Conservation (phyloP, 176 grass and related monocot genomes). For the Oryza punctata region DNA sequence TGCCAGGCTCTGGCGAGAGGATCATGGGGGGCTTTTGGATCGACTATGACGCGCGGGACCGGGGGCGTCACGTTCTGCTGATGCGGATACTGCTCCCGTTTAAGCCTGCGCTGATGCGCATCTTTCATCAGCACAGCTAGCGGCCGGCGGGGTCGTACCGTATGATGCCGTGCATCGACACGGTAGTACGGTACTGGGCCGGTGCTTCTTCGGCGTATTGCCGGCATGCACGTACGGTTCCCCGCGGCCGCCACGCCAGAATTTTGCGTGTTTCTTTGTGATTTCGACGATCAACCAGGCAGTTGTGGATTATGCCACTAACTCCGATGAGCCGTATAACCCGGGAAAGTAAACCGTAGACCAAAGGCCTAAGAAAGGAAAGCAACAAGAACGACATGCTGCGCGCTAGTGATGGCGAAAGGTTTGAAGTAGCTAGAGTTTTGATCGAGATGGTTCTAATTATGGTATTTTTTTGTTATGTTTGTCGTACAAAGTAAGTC, state of each 20-base stretch:
- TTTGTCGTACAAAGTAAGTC: neutral
- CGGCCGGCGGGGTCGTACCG: neutral
- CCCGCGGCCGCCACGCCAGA: neutral
- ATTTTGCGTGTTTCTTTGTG: neutral
- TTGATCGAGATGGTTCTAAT: no score
- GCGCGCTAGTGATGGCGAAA: no score
- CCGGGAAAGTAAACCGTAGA: neutral
- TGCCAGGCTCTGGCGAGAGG: neutral
- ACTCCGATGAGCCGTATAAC: neutral
- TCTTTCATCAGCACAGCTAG: neutral
- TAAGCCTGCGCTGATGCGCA: neutral
- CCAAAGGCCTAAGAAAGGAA: neutral
- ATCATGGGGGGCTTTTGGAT: slow-evolving; percentile 14
- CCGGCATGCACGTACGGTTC: neutral
- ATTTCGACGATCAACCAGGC: neutral
- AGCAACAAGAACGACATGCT: no score
- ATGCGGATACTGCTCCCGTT: neutral
- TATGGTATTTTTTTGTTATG: no score
- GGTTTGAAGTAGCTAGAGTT: no score
- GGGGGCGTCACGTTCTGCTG: neutral
- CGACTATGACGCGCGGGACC: neutral
- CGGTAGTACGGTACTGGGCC: neutral
- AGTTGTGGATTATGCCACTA: neutral
- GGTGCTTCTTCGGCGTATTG: neutral
- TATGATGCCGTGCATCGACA: neutral